phyloP scores from a whole-genome alignment of 2,329 filamentous ascomycete genomes.

The Xylariaceae sp. region DNA sequence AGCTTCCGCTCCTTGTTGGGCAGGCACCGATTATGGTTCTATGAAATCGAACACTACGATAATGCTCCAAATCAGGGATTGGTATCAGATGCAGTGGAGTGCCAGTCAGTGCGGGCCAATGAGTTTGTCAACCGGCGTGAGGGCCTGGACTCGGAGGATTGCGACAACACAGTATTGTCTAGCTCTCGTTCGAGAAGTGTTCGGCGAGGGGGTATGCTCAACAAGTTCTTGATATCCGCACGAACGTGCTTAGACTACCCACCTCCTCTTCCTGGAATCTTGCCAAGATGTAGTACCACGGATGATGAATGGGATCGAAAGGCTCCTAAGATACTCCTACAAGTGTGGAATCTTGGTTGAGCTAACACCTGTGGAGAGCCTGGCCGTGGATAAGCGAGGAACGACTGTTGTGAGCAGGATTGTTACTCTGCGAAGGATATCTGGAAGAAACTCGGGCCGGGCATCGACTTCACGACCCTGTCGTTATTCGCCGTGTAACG shows the following conservation, averaged over 20 bases:
- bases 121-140: conserved; percentile 21
- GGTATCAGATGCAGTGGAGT: conserved; percentile 22
- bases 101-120: conserved; percentile 28
- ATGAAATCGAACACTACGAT: conserved; percentile 23
- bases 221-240: conserved; percentile 23
- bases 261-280: conserved; percentile 20
- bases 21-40: conserved; percentile 11
- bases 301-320: conserved; percentile 8
- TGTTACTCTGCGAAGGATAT: conserved; percentile 3
- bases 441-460: conserved; percentile 5
- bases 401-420: conserved; percentile 3
- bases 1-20: conserved; percentile 11
- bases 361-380: conserved; percentile 1
- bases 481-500: conserved; percentile 6
- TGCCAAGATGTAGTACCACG: conserved; percentile 20
- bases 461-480: conserved; percentile 1
- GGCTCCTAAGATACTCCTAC: conserved; percentile 2
- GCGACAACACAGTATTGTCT: conserved; percentile 23
- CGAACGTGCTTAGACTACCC: conserved; percentile 10
- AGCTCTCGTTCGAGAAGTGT: conserved; percentile 25
- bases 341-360: conserved; percentile 7
- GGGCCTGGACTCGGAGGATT: conserved; percentile 25
- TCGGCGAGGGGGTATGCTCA: conserved; percentile 23
- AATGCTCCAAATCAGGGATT: conserved; percentile 21
- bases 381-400: conserved; percentile 7